Evolutionary conservation across 2,329 filamentous ascomycete genomes (phyloP), one percentile per base, ranked within the genome.

Genomic region (Orbilia javanica): DNA sequence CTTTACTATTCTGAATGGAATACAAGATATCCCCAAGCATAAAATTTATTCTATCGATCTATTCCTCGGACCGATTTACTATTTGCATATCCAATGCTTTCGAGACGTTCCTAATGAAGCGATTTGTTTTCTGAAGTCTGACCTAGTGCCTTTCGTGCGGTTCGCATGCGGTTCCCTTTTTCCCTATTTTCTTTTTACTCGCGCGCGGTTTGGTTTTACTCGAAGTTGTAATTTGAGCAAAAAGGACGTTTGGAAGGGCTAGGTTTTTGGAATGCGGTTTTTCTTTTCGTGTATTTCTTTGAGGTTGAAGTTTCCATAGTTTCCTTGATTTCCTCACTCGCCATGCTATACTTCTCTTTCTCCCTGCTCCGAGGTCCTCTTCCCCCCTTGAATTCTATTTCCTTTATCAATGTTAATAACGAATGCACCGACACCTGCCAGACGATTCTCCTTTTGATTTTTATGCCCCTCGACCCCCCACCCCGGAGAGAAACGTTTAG

Each of bases 101-200:
- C 60, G 65, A 53, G 57, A 67, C 44, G 74, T 78, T 67, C 62
- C 66, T 62, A 65, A 78, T 78, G 74, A 68, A 78, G 74, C 74
- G 74, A 78, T 78, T 72, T 72, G 42, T 65, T 60, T 60, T 60
- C 55, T 67, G 48, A 72, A 67, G 36, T 68, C 25, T 68, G 74
- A 78, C 67, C 74, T 78, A 78, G 42, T 72, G 31, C 44, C 60
- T 22, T 70, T 53, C 31, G 42, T 69, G 60, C 46, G 27, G 52
- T 34, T 62, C 52, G 65, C 39, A 22, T 57, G 48, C 50, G 20
- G 42, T 50, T 44, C n/a, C n/a, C 65, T 15, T 44, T 55, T 36
- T 34, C 42, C 29, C 55, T 25, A 50, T 50, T 67, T 15, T 57
- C 48, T 67, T 36, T 44, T 71, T 46, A 10, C 60, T 25, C 25